phyloP scores from a whole-genome alignment of 2,329 filamentous ascomycete species.

The Monosporascus cannonballus region DNA sequence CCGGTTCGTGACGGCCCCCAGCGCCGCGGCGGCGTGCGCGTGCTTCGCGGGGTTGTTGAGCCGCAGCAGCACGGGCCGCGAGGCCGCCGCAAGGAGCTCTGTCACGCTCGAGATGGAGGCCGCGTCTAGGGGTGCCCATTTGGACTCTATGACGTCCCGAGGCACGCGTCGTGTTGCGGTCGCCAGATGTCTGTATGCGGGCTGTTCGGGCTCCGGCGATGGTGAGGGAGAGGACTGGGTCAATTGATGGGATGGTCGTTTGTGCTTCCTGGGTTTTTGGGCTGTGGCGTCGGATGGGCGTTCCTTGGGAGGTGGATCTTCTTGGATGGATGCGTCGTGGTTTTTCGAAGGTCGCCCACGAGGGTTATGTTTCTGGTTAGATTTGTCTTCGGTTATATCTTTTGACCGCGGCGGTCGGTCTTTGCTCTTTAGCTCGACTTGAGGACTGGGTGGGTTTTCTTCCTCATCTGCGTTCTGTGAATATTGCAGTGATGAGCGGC shows the following conservation, averaged over 20 bases:
- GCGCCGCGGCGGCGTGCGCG: conserved; percentile 47
- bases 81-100: conserved; percentile 50
- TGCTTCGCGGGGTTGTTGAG: conserved; percentile 43
- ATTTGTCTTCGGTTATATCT: conserved; percentile 5
- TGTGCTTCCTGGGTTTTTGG: conserved; percentile 3
- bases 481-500: not conserved
- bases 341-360: conserved; percentile 8
- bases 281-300: not conserved
- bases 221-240: conserved; percentile 17
- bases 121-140: conserved; percentile 55
- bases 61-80: conserved; percentile 55
- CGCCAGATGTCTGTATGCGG: conserved; percentile 44
- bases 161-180: conserved; percentile 48
- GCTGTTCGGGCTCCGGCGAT: conserved; percentile 17
- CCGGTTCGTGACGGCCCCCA: conserved; percentile 48
- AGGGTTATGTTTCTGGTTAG: conserved; percentile 9
- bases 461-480: not conserved
- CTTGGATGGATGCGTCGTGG: conserved; percentile 6
- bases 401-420: conserved; percentile 12
- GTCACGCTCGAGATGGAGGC: conserved; percentile 50
- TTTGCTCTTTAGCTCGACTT: conserved; percentile 12
- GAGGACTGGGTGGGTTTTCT: conserved; percentile 4
- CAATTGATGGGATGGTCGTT: conserved; percentile 8
- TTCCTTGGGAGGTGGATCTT: not conserved
- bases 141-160: conserved; percentile 59